Percentiles rank a stretch among this genome's conserved stretches.
Conservation (phyloP, 2,329 filamentous ascomycete species). For the Cladosporium colombiae region DNA sequence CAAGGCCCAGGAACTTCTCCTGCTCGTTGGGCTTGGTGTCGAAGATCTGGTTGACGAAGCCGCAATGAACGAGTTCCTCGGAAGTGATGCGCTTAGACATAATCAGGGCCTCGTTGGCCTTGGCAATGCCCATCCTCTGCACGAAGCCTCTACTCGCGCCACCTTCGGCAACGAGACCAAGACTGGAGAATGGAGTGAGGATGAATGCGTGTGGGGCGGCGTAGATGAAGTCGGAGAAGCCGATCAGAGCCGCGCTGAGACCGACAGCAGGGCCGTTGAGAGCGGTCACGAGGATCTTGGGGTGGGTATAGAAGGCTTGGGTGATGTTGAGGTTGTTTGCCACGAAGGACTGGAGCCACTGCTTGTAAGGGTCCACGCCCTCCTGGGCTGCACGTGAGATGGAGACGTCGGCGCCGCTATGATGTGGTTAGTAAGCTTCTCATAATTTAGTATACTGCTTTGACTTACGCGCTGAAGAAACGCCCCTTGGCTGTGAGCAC, state of each 20-base stretch:
- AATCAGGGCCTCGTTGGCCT: slow-evolving; percentile 89
- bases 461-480: slow-evolving; percentile 80
- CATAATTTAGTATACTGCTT: not conserved
- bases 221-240: slow-evolving; percentile 91
- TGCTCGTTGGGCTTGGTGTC: slow-evolving; percentile 60
- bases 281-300: slow-evolving; percentile 87
- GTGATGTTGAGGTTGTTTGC: slow-evolving; percentile 87
- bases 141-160: slow-evolving; percentile 78
- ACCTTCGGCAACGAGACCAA: slow-evolving; percentile 89
- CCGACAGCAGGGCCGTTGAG: slow-evolving; percentile 92
- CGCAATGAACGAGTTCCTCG: slow-evolving; percentile 71
- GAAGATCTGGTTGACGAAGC: slow-evolving; percentile 87
- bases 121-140: slow-evolving; percentile 72
- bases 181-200: slow-evolving; percentile 85
- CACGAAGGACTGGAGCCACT: slow-evolving; percentile 72
- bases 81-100: slow-evolving; percentile 78
- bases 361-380: slow-evolving; percentile 47
- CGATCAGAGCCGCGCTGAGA: slow-evolving; percentile 78
- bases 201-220: slow-evolving; percentile 77
- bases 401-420: slow-evolving; percentile 77
- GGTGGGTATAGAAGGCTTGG: slow-evolving; percentile 86
- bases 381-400: slow-evolving; percentile 46
- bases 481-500: slow-evolving; percentile 78
- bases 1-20: slow-evolving; percentile 67
- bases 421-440: not conserved